Base-by-base conservation (phyloP, 495 filamentous ascomycete species). In the Aspergillus asperescens region DNA sequence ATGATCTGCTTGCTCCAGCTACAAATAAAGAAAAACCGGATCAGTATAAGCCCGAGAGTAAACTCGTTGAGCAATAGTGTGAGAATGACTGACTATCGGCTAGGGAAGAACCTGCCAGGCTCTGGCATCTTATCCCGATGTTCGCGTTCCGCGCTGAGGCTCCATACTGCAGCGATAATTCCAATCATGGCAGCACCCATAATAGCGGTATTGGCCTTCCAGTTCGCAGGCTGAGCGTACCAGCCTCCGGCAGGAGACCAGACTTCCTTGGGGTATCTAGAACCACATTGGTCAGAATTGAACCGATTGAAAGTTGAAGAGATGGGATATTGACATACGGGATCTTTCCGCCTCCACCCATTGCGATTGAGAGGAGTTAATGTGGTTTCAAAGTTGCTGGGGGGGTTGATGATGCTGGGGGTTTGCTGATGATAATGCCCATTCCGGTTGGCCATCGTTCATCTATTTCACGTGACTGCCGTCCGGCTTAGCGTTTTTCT, bases 241-340 rank as follows among this genome's bases (percentile, higher is more conserved):
- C 94, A 98, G 63, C 93, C 93, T 77, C 93, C 93, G 51, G 93
- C 79, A 53, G 93, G 93, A 63, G 93, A 97, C 93, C 93, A 98
- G 76, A 98, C 88, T 77, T 98, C 90, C 77, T 96, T 96, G 65
- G 93, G 93, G 72, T 96, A 96, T 65, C 92, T 97, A 62, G 56
- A 28, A 48, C 41, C 42, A 44, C 16, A 54, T 54, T 27, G 42
- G 60, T 70, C 41, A 70, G 70, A 39, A 54, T 48, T 29, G 37
- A 50, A 19, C 20, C 20, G 24, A 39, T 20, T 39, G 40, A 52
- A 15, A 18, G 15, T 32, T 8, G 5, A 3, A 15, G 18, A 7
- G 5, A 16, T 27, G 8, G 19, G 10, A 12, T 12, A 31, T 32
- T 15, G 13, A 18, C 88, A 72, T 82, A 97, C 92, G 89, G 87